Percentiles rank a stretch among this genome's conserved stretches.
Evolutionary conservation across 2,329 filamentous ascomycete genomes (phyloP).

Genomic region (Aspergillus pseudoviridinutans): DNA sequence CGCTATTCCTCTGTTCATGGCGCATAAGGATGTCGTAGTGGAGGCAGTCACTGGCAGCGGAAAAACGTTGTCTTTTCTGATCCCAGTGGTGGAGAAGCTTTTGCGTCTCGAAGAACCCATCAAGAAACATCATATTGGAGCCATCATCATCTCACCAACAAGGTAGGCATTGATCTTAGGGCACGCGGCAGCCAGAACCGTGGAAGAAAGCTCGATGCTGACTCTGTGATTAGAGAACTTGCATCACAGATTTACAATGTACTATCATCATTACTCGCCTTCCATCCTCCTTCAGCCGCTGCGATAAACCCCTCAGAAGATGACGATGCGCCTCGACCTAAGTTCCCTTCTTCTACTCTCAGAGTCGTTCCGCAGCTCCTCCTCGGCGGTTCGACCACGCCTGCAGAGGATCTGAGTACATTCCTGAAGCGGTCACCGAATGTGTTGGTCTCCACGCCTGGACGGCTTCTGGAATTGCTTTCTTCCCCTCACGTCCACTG

Average conservation of each 20-base stretch:
- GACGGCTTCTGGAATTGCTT: conserved; percentile 81
- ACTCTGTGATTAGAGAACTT: conserved; percentile 61
- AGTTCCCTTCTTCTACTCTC: conserved; percentile 46
- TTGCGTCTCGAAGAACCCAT: conserved; percentile 75
- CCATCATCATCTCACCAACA: conserved; percentile 88
- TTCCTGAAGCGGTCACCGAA: conserved; percentile 86
- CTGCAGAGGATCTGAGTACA: conserved; percentile 78
- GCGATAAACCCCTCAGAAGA: conserved; percentile 42
- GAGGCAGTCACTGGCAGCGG: conserved; percentile 90
- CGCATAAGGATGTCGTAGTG: conserved; percentile 88
- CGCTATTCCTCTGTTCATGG: conserved; percentile 81
- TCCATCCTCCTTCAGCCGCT: conserved; percentile 71
- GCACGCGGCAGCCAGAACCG: not conserved
- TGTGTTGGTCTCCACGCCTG: conserved; percentile 84
- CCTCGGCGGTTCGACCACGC: conserved; percentile 75
- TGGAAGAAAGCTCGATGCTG: not conserved
- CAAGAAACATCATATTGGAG: conserved; percentile 84
- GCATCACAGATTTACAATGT: conserved; percentile 87
- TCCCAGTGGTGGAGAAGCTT: conserved; percentile 78
- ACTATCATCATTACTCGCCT: conserved; percentile 69
- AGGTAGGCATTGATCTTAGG: conserved; percentile 32
- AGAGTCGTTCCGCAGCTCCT: conserved; percentile 80
- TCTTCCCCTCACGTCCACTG: conserved; percentile 84
- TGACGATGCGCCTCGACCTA: conserved; percentile 32
- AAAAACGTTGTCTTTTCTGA: conserved; percentile 81